Base-by-base conservation (phyloP, 2,329 filamentous ascomycete genomes). In the Elsinoe ampelina region DNA sequence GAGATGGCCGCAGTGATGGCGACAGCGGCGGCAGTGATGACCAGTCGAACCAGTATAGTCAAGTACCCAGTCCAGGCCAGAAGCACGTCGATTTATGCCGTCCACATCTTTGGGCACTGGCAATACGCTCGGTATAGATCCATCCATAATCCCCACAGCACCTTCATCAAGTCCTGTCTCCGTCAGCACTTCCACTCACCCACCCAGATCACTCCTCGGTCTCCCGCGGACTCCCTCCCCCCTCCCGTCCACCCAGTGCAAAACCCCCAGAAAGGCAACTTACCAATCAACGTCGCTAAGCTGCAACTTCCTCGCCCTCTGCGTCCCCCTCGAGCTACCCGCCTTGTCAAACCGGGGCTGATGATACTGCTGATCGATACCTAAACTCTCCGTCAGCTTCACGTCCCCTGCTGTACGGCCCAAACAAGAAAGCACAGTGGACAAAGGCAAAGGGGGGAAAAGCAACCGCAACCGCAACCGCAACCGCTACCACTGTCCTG, bases 221-320 rank as follows among this genome's bases (percentile, higher is more conserved):
- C n/a, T n/a, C n/a, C n/a, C n/a, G n/a, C n/a, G n/a, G n/a, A n/a
- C n/a, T n/a, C n/a, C n/a, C n/a, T n/a, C n/a, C n/a, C n/a, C n/a
- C n/a, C n/a, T n/a, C n/a, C n/a, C n/a, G n/a, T n/a, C n/a, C n/a
- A n/a, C n/a, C n/a, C n/a, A n/a, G n/a, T n/a, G n/a, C n/a, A n/a
- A n/a, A n/a, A n/a, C n/a, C n/a, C n/a, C n/a, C n/a, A n/a, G n/a
- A n/a, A n/a, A n/a, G n/a, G n/a, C n/a, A n/a, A n/a, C 65, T 76
- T 92, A 96, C 93, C 93, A 98, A 72, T 98, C 92, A 71, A 98
- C 89, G 72, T 98, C 93, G 72, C 89, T 95, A 59, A 97, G 81
- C 70, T 97, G 92, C 59, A 98, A 77, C 72, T 95, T 95, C 66
- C 93, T 83, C 58, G 87, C 84, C 61, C 91, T 86, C 70, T 95